A percentile compares a stretch with the other conserved stretches of the same genome.
Evolutionary conservation across 768 basidiomycete genomes (phyloP).

Genomic region (Mrakia blollopis): DNA sequence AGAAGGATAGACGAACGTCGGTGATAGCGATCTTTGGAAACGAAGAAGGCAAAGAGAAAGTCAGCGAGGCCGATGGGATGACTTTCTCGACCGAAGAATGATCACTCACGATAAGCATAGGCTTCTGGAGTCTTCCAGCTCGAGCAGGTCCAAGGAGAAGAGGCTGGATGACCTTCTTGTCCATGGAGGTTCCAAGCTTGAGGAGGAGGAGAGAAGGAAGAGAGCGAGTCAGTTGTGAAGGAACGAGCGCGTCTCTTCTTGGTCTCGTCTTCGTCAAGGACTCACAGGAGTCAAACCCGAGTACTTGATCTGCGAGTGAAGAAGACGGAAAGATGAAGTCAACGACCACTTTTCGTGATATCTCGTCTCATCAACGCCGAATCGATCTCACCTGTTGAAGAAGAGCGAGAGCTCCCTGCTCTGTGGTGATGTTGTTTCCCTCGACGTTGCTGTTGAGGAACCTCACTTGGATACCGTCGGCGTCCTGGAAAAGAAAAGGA

Average conservation of each 20-base stretch:
- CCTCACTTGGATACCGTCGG: constrained; percentile 48
- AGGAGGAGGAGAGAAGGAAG: neutral
- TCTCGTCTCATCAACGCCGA: no score
- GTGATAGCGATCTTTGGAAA: no score
- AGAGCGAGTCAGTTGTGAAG: neutral
- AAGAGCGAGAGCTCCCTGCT: constrained; percentile 42
- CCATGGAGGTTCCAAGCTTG: constrained; percentile 45
- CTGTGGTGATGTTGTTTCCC: constrained; percentile 46
- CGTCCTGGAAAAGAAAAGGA: no score
- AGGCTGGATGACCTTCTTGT: constrained; percentile 39
- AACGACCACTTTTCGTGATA: no score
- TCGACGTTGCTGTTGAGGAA: constrained; percentile 47
- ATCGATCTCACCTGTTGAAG: no score
- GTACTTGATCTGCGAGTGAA: constrained; percentile 47
- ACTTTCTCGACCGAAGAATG: no score
- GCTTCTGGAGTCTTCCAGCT: constrained; percentile 44
- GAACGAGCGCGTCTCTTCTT: no score
- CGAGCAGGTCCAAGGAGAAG: constrained; percentile 38
- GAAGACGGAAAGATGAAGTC: no score
- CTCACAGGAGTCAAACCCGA: constrained; percentile 27
- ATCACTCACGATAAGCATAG: constrained; percentile 43
- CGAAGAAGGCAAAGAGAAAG: neutral
- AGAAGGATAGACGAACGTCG: no score
- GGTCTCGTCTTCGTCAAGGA: no score
- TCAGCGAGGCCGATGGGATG: constrained; percentile 35